These are phyloP conservation scores for Ambrosia hybrid DNA, from an alignment of 140 eudicot species.

Conservation along the genomic window DNA sequence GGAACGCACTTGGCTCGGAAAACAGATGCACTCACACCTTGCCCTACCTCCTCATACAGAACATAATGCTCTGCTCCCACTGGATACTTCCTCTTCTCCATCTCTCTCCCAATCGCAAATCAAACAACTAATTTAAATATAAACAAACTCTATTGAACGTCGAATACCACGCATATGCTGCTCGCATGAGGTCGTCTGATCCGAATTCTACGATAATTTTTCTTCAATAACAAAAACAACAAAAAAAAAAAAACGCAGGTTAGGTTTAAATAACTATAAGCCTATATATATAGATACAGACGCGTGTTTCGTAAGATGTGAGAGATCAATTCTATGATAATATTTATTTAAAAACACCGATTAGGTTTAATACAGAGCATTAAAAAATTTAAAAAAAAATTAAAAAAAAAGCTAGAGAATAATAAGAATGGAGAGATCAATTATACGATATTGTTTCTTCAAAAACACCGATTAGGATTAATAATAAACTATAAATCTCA, in stretches of 20 bases:
- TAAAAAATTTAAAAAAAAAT: no score
- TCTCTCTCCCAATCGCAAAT: slow-evolving; percentile 15
- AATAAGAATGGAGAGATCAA: no score
- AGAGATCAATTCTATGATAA: no score
- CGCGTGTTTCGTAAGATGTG: no score
- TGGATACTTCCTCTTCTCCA: slow-evolving; percentile 86
- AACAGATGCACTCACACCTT: slow-evolving; percentile 92
- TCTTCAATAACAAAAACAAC: slow-evolving; percentile 25
- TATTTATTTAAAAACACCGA: no score
- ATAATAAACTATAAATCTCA: no score
- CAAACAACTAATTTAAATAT: not conserved
- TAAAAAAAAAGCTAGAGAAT: no score
- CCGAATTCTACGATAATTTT: slow-evolving; percentile 25
- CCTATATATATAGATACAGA: no score
- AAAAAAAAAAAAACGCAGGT: not conserved
- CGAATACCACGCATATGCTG: slow-evolving; percentile 46
- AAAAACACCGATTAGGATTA: no score
- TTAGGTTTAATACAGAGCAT: no score
- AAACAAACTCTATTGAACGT: slow-evolving; percentile 37
- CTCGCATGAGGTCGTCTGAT: slow-evolving; percentile 27
- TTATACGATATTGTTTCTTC: no score
- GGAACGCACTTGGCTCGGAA: slow-evolving; percentile 78
- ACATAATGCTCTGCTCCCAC: slow-evolving; percentile 71
- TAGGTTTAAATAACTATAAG: no score
- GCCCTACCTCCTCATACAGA: slow-evolving; percentile 92